Conservation (phyloP, 78 protist species). For the Planoprotostelium fungivorum region DNA sequence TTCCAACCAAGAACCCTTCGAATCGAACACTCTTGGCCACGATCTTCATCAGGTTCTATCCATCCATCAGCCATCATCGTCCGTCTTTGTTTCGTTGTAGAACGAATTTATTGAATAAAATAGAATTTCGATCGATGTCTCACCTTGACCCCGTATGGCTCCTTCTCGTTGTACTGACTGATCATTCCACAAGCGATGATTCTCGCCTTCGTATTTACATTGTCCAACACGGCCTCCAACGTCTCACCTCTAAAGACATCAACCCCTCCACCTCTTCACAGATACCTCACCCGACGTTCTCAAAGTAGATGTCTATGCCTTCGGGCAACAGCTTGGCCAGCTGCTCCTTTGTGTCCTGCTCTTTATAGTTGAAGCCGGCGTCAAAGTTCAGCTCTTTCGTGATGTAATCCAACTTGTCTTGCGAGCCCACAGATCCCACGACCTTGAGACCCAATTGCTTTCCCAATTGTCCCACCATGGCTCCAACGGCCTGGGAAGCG, state of each 20-base stretch:
- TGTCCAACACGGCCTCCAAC: constrained; percentile 34
- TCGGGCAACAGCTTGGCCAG: constrained; percentile 21
- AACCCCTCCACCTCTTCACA: neutral
- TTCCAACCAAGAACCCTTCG: constrained; percentile 45
- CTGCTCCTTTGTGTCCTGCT: neutral
- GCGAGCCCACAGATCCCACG: constrained; percentile 60
- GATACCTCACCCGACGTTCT: constrained; percentile 50
- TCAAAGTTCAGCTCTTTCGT: constrained; percentile 46
- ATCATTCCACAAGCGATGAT: constrained; percentile 57
- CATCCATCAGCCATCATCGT: neutral
- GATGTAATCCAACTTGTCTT: constrained; percentile 25
- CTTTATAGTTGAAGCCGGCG: constrained; percentile 53
- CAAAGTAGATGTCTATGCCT: constrained; percentile 64
- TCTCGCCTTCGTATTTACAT: constrained; percentile 7
- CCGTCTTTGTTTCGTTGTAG: no score
- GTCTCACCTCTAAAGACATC: constrained; percentile 23
- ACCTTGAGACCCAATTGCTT: constrained; percentile 38
- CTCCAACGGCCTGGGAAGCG: neutral
- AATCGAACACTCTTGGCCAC: constrained; percentile 13
- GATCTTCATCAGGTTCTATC: neutral
- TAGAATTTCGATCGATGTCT: neutral
- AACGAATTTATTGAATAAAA: no score
- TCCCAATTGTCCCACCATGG: constrained; percentile 28
- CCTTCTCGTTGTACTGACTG: constrained; percentile 16
- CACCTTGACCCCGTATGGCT: constrained; percentile 5